Evolutionary conservation across 768 basidiomycete genomes (phyloP).

Genomic region (Basidioascus undulatus): DNA sequence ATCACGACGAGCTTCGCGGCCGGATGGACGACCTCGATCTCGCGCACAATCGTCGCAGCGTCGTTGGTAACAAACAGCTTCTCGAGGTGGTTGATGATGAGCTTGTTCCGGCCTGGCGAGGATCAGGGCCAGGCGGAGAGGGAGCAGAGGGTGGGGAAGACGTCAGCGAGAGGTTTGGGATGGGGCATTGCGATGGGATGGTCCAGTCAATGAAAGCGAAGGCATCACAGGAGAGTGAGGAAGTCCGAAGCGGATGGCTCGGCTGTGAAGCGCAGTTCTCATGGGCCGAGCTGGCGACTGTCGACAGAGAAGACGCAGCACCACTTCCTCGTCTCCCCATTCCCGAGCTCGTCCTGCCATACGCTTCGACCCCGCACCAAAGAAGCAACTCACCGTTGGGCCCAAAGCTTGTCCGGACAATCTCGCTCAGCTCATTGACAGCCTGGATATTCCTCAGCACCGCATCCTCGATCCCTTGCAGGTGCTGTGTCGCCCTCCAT

Average conservation of each 20-base stretch:
- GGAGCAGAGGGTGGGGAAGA: not conserved
- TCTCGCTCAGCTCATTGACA: slow-evolving; percentile 78
- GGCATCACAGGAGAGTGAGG: not conserved
- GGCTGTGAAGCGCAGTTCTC: not conserved
- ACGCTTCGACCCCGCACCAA: not conserved
- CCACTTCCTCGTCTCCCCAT: no score
- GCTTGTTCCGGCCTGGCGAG: slow-evolving; percentile 71
- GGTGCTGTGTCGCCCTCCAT: slow-evolving; percentile 20
- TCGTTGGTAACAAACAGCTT: slow-evolving; percentile 92
- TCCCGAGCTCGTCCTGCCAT: not conserved
- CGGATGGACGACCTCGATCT: slow-evolving; percentile 95
- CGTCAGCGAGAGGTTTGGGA: not conserved
- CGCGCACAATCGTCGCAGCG: slow-evolving; percentile 92
- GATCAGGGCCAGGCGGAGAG: not conserved
- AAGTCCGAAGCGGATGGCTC: not conserved
- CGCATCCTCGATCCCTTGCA: slow-evolving; percentile 87
- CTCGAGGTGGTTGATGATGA: slow-evolving; percentile 91
- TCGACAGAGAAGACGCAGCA: not conserved
- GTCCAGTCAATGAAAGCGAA: not conserved
- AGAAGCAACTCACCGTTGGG: slow-evolving; percentile 53
- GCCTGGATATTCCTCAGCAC: slow-evolving; percentile 89
- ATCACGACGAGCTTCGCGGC: slow-evolving; percentile 98
- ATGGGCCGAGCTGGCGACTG: not conserved
- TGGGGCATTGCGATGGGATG: not conserved
- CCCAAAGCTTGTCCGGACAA: slow-evolving; percentile 87